Conservation (phyloP, 2,329 filamentous ascomycete species). For the Septoria petroselini region DNA sequence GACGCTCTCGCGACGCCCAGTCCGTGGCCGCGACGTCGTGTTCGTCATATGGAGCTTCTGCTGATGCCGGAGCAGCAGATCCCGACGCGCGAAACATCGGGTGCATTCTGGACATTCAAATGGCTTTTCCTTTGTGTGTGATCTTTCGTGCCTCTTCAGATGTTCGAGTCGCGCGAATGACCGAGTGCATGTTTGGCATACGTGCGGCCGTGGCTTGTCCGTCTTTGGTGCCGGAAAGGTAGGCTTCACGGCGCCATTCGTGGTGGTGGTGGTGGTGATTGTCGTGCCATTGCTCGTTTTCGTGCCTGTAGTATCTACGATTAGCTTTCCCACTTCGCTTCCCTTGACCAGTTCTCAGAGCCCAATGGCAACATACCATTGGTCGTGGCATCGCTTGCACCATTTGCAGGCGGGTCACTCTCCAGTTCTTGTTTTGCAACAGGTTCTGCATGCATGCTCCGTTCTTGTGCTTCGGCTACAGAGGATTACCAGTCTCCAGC, state of each 20-base stretch:
- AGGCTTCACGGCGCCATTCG: constrained; percentile 26
- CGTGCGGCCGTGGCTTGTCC: constrained; percentile 93
- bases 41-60: constrained; percentile 96
- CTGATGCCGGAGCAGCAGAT: constrained; percentile 89
- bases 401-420: constrained; percentile 26
- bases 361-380: constrained; percentile 19
- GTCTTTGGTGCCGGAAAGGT: constrained; percentile 82
- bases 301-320: not conserved
- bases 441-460: constrained; percentile 32
- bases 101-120: constrained; percentile 96
- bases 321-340: not conserved
- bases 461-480: constrained; percentile 6
- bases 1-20: constrained; percentile 78
- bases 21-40: constrained; percentile 80
- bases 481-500: constrained; percentile 8
- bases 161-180: constrained; percentile 95
- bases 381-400: constrained; percentile 12
- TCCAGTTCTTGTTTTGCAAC: constrained; percentile 29
- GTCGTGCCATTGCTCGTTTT: constrained; percentile 21
- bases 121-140: constrained; percentile 98
- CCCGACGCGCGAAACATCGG: constrained; percentile 89
- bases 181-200: constrained; percentile 84
- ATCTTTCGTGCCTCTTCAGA: constrained; percentile 93
- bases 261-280: constrained; percentile 3
- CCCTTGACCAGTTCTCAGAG: too few relatives aligned